Evolutionary conservation across 495 filamentous ascomycete species (phyloP), one percentile per base, ranked within the genome.

Genomic region (Hypoxylon lienhwacheense): DNA sequence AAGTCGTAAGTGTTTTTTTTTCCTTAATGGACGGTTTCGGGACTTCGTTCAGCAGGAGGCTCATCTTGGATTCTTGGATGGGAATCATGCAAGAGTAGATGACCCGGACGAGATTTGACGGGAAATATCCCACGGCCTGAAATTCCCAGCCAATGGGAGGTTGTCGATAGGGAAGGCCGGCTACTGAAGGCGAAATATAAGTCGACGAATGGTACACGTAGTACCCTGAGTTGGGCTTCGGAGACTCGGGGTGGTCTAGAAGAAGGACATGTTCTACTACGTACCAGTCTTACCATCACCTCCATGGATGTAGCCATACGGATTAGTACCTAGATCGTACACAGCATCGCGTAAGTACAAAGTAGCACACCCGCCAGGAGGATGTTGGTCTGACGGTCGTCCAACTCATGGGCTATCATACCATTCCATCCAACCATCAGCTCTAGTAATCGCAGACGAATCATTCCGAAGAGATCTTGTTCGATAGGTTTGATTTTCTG

Each of bases 141-240:
- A 61, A 53, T 59, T 62, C 40, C 64, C 61, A 37, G 47, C 61
- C 64, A 67, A 67, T 67, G 21, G 28, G 3, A 46, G 14, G 31
- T 17, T 19, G 3, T 52, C 11, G 58, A 52, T 61, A 48, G 43
- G 61, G 47, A 22, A 29, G 21, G 41, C 50, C 56, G 55, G 52
- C 48, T 61, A 42, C 24, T 46, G 17, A 53, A 29, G 28, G 21
- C 50, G 50, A 36, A 36, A 49, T 49, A 40, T 7, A 40, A 46
- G 11, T 17, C 5, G 2, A 8, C 37, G 35, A 46, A 16, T 32
- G 11, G 49, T 33, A 42, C n/a, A n/a, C n/a, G 34, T 41, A 43
- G 31, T 47, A n/a, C n/a, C n/a, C n/a, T n/a, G n/a, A n/a, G n/a
- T n/a, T n/a, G n/a, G 36, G 31, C 35, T 31, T 59, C 47, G 55